These are phyloP conservation scores for Cladorrhinum sp. DNA, from an alignment of 2,329 filamentous ascomycete species.

Conservation along the genomic window DNA sequence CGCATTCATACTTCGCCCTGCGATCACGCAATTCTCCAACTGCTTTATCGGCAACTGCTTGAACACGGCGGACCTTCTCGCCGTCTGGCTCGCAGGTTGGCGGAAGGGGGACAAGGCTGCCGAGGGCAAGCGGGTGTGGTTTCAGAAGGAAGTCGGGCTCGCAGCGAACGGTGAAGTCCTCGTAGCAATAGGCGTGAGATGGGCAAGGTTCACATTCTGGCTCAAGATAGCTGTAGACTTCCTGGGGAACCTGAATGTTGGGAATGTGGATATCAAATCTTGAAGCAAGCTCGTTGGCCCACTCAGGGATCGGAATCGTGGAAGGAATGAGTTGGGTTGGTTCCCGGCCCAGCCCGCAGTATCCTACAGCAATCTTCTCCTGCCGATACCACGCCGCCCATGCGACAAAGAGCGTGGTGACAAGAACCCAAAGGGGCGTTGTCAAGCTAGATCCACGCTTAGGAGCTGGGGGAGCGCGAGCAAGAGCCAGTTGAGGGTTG, in stretches of 20 bases:
- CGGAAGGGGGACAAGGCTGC: conserved; percentile 76
- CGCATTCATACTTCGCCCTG: conserved; percentile 87
- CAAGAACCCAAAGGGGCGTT: conserved; percentile 67
- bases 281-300: conserved; percentile 32
- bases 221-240: conserved; percentile 64
- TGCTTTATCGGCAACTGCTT: conserved; percentile 81
- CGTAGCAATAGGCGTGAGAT: conserved; percentile 82
- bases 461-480: conserved; percentile 39
- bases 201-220: conserved; percentile 90
- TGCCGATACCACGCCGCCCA: conserved; percentile 85
- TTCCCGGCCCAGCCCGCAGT: conserved; percentile 78
- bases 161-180: conserved; percentile 72
- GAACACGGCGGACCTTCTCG: conserved; percentile 82
- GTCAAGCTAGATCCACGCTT: conserved; percentile 49
- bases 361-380: conserved; percentile 94
- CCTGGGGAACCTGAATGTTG: conserved; percentile 62
- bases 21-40: conserved; percentile 83
- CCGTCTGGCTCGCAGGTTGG: conserved; percentile 94
- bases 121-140: conserved; percentile 77
- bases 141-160: conserved; percentile 84
- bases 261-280: conserved; percentile 45
- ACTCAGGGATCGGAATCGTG: conserved; percentile 42
- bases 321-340: conserved; percentile 50
- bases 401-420: conserved; percentile 66
- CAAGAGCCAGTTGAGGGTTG: conserved; percentile 47